Percentiles rank a stretch among this genome's conserved stretches.
Evolutionary conservation across 2,329 filamentous ascomycete species (phyloP).

Genomic region (Talaromyces sp.): DNA sequence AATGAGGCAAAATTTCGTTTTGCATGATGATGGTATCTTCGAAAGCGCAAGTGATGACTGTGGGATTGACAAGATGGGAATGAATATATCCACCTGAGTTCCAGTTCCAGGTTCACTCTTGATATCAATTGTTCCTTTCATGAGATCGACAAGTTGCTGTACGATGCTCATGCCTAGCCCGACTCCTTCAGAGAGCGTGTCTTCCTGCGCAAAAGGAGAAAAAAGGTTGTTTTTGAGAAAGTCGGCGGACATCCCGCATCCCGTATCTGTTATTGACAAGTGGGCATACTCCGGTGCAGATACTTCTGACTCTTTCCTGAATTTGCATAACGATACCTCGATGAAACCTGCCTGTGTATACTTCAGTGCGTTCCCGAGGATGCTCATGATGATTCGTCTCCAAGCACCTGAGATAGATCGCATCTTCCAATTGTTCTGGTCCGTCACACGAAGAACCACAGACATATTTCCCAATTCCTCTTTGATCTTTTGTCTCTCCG

Average conservation of each 20-base stretch:
- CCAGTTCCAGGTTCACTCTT: slow-evolving; percentile 37
- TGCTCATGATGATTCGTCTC: slow-evolving; percentile 37
- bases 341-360: slow-evolving; percentile 25
- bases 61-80: slow-evolving; percentile 23
- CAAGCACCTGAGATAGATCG: slow-evolving; percentile 30
- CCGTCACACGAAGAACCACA: slow-evolving; percentile 30
- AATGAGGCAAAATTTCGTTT: slow-evolving; percentile 27
- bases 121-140: slow-evolving; percentile 57
- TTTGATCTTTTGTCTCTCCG: slow-evolving; percentile 9
- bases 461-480: slow-evolving; percentile 20
- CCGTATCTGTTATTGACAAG: slow-evolving; percentile 57
- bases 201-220: slow-evolving; percentile 61
- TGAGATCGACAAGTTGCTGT: slow-evolving; percentile 52
- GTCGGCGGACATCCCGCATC: slow-evolving; percentile 59
- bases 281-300: slow-evolving; percentile 22
- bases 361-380: slow-evolving; percentile 1
- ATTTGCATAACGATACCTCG: slow-evolving; percentile 27
- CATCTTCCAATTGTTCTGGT: slow-evolving; percentile 29
- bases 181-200: slow-evolving; percentile 55
- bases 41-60: not conserved
- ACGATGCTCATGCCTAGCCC: slow-evolving; percentile 65
- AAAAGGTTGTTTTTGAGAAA: slow-evolving; percentile 59
- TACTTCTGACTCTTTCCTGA: slow-evolving; percentile 12
- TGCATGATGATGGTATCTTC: not conserved
- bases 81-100: slow-evolving; percentile 29